Evolutionary conservation across 208 protist species (phyloP).

Genomic region (Leishmania arabica): DNA sequence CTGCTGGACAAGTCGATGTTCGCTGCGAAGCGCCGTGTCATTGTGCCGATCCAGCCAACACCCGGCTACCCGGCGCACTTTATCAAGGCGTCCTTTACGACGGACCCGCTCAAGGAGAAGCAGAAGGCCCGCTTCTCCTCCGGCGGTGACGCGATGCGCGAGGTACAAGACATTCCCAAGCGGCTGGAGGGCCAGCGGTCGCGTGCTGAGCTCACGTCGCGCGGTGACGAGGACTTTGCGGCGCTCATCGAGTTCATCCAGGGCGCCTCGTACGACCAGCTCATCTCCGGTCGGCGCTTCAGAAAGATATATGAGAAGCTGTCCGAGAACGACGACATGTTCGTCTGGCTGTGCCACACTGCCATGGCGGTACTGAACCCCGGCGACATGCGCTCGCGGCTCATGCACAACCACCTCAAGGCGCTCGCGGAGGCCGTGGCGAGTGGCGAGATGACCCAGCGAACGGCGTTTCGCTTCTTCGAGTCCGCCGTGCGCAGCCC

Average conservation of each 20-base stretch:
- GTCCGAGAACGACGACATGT: conserved; percentile 91
- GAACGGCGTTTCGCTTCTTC: conserved; percentile 89
- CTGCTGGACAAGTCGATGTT: conserved; percentile 92
- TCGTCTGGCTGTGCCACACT: conserved; percentile 91
- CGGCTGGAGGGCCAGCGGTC: conserved; percentile 80
- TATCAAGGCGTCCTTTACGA: conserved; percentile 88
- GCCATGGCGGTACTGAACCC: conserved; percentile 92
- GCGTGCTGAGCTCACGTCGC: conserved; percentile 54
- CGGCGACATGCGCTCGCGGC: conserved; percentile 84
- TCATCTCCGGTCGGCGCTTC: conserved; percentile 89
- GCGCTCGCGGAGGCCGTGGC: conserved; percentile 87
- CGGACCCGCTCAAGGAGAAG: conserved; percentile 90
- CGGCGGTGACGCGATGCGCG: conserved; percentile 86
- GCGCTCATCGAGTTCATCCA: conserved; percentile 89
- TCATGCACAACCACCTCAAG: conserved; percentile 89
- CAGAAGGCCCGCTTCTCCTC: conserved; percentile 88
- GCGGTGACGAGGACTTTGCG: conserved; percentile 81
- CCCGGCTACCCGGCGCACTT: conserved; percentile 81
- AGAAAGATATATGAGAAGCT: conserved; percentile 88
- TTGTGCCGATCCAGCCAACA: conserved; percentile 87
- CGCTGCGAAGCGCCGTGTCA: conserved; percentile 89
- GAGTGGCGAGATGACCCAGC: conserved; percentile 83
- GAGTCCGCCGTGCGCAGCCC: conserved; percentile 88
- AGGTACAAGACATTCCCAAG: conserved; percentile 85
- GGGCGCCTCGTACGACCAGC: conserved; percentile 87